A percentile compares a stretch with the other conserved stretches of the same genome.
Evolutionary conservation across 139 green algal genomes (phyloP).

Genomic region (Zygnema cylindricum): DNA sequence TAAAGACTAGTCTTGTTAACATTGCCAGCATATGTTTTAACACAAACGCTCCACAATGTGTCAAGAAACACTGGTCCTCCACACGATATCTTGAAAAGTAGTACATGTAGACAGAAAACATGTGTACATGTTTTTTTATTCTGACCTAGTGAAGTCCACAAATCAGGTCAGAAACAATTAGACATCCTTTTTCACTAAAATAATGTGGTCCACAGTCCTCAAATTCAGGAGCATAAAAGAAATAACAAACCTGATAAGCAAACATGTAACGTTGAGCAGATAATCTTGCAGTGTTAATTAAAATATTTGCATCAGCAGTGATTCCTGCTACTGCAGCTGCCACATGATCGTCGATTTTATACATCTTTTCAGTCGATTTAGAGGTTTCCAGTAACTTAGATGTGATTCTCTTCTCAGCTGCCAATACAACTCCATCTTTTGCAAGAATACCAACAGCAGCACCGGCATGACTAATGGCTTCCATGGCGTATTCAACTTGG

Average conservation of each 20-base stretch:
- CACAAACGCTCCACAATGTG: too few relatives aligned
- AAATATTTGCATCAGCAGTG: slow-evolving; percentile 97
- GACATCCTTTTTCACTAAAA: too few relatives aligned
- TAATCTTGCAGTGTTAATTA: slow-evolving; percentile 86
- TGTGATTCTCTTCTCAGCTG: slow-evolving; percentile 97
- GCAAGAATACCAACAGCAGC: slow-evolving; percentile 89
- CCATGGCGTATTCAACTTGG: slow-evolving; percentile 96
- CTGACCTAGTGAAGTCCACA: too few relatives aligned
- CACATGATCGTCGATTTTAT: slow-evolving; percentile 96
- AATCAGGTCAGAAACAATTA: too few relatives aligned
- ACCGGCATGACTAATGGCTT: slow-evolving; percentile 97
- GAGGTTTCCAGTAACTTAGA: slow-evolving; percentile 74
- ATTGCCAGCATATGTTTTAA: too few relatives aligned
- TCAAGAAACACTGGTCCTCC: too few relatives aligned
- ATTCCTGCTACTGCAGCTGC: slow-evolving; percentile 93
- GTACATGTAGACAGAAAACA: too few relatives aligned
- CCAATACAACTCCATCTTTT: slow-evolving; percentile 91
- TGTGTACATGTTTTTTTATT: too few relatives aligned
- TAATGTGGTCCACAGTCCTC: too few relatives aligned
- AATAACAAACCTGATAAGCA: slow-evolving; percentile 77
- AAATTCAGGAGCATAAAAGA: too few relatives aligned
- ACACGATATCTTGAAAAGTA: too few relatives aligned
- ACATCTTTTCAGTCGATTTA: slow-evolving; percentile 93
- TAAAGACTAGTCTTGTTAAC: too few relatives aligned
- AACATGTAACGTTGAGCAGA: slow-evolving; percentile 60